phyloP scores from a whole-genome alignment of 768 basidiomycete genomes.

The Filobasidium floriforme region DNA sequence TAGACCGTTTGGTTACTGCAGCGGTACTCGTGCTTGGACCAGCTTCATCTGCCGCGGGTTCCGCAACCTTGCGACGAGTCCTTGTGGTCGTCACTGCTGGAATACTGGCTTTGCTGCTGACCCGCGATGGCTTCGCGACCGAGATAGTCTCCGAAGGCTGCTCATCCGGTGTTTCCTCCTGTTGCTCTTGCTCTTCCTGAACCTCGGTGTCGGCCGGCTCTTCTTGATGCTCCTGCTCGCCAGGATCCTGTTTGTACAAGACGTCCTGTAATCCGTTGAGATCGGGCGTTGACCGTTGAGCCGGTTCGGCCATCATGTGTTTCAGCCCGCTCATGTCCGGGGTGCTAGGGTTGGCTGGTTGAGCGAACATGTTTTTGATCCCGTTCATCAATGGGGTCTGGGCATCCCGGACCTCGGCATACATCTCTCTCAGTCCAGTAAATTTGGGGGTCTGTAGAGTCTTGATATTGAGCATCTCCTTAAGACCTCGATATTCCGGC shows the following conservation, averaged over 20 bases:
- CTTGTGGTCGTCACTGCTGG: constrained; percentile 1
- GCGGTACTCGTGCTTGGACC: too few species aligned
- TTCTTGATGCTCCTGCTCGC: background rate
- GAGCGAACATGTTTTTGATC: constrained; percentile 35
- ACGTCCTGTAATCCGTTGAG: background rate
- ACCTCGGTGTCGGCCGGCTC: background rate
- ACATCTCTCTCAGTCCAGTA: constrained; percentile 30
- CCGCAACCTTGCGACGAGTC: background rate
- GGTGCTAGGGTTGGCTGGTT: constrained; percentile 45
- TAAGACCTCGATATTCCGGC: constrained; percentile 28
- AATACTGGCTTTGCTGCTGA: too few species aligned
- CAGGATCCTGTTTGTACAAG: background rate
- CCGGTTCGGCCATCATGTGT: constrained; percentile 4
- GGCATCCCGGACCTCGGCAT: constrained; percentile 1
- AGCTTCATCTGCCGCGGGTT: background rate
- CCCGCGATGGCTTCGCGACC: too few species aligned
- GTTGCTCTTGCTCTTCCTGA: background rate
- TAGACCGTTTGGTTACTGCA: background rate
- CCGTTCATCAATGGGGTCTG: constrained; percentile 19
- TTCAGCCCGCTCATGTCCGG: constrained; percentile 8
- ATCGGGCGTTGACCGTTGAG: background rate
- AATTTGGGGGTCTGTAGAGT: constrained; percentile 32
- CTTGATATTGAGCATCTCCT: constrained; percentile 23
- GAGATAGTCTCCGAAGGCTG: too few species aligned
- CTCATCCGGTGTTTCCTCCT: background rate